phyloP scores from a whole-genome alignment of 2,329 filamentous ascomycete species.

The Ophiognomonia clavigignenti-juglandacearum region DNA sequence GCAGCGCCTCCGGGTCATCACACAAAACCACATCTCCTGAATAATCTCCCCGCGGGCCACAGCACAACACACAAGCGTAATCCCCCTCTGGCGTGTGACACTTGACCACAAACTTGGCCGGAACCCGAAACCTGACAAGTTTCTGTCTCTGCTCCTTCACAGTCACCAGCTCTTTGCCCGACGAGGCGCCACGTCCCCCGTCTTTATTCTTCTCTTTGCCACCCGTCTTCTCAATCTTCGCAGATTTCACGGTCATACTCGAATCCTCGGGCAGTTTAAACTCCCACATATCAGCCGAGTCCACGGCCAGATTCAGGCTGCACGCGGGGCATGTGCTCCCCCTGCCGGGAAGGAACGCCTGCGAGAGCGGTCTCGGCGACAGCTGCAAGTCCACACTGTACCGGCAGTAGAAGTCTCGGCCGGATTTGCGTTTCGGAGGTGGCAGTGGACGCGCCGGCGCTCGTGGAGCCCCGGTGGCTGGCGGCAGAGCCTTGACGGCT shows the following conservation, averaged over 20 bases:
- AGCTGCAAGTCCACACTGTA: conserved; percentile 28
- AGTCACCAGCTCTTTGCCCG: conserved; percentile 16
- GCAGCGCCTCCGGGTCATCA: conserved; percentile 3
- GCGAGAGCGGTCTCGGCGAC: conserved; percentile 20
- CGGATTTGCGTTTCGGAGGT: conserved; percentile 7
- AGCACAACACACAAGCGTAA: conserved; percentile 6
- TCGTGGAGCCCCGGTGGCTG: not conserved
- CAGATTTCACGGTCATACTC: no score
- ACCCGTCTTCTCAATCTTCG: conserved; percentile 16
- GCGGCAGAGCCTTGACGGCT: conserved; percentile 9
- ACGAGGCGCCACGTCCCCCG: conserved; percentile 6
- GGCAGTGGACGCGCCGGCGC: conserved; percentile 15
- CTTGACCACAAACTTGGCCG: conserved; percentile 28
- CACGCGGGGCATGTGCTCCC: conserved; percentile 24
- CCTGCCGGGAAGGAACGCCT: conserved; percentile 17
- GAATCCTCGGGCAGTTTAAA: no score
- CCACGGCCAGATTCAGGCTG: conserved; percentile 20
- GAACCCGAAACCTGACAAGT: conserved; percentile 24
- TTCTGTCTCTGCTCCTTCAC: conserved; percentile 25
- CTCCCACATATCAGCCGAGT: conserved; percentile 25
- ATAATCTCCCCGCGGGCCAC: not conserved
- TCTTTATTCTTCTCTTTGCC: conserved; percentile 19
- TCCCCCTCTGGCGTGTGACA: conserved; percentile 23
- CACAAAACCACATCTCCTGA: conserved; percentile 1
- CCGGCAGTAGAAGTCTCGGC: conserved; percentile 24